These are phyloP conservation scores for Collariella sp. DNA, from an alignment of 495 filamentous ascomycete genomes.

Conservation along the genomic window DNA sequence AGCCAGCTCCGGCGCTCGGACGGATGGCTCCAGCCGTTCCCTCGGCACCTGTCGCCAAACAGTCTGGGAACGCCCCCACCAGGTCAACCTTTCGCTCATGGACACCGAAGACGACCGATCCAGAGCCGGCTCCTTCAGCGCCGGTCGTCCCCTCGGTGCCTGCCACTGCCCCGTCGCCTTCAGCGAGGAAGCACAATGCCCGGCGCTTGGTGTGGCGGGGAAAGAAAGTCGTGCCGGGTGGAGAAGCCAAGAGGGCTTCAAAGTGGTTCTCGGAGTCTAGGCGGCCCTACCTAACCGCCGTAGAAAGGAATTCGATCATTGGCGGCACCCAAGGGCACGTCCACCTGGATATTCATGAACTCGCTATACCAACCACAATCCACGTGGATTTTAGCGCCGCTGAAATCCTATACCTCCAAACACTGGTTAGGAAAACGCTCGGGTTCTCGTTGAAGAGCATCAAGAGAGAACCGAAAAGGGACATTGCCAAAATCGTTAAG, in stretches of 20 bases:
- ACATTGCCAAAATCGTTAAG: constrained; percentile 17
- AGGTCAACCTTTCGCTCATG: no score
- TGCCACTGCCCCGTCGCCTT: no score
- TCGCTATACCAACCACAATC: constrained; percentile 3
- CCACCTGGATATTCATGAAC: background rate
- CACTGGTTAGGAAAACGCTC: background rate
- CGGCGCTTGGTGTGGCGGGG: constrained; percentile 9
- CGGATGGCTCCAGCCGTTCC: no score
- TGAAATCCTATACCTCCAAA: constrained; percentile 38
- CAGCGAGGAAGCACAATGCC: constrained; percentile 13
- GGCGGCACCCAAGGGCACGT: constrained; percentile 11
- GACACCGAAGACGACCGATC: no score
- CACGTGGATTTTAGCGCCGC: constrained; percentile 43
- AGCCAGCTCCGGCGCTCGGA: no score
- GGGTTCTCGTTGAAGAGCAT: background rate
- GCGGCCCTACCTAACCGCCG: constrained; percentile 28
- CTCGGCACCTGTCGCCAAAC: no score
- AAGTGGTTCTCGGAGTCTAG: constrained; percentile 7
- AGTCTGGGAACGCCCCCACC: no score
- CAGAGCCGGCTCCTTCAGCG: no score
- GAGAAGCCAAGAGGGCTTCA: background rate
- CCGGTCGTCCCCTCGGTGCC: no score
- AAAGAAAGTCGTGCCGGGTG: background rate
- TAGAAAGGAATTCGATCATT: constrained; percentile 18
- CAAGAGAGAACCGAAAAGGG: constrained; percentile 12